Evolutionary conservation across 768 basidiomycete genomes (phyloP).

Genomic region (Daedaleopsis sinensis): DNA sequence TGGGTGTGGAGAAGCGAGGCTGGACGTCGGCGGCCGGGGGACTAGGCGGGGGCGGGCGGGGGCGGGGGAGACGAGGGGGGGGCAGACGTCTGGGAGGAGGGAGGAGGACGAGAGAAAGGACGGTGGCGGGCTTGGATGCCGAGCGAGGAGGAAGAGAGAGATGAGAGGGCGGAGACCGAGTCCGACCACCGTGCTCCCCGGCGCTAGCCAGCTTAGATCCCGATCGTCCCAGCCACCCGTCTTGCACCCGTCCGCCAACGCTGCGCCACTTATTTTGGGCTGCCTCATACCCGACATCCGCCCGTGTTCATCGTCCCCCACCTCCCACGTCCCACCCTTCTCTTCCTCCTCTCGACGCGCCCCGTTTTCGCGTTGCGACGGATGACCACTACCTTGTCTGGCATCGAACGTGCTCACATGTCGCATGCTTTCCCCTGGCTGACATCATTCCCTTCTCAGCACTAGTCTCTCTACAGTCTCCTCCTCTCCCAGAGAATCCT

Average conservation of each 20-base stretch:
- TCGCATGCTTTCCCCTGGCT: not conserved
- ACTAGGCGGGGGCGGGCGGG: slow-evolving; percentile 2
- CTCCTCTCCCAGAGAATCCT: not conserved
- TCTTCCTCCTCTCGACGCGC: not conserved
- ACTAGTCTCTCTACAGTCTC: not conserved
- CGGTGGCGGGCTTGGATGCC: not conserved
- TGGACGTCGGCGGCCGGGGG: slow-evolving; percentile 1
- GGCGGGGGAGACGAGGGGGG: too few relatives aligned
- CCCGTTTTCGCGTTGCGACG: not conserved
- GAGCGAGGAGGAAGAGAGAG: not conserved
- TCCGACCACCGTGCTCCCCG: not conserved
- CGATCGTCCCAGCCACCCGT: not conserved
- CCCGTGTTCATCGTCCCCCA: too few relatives aligned
- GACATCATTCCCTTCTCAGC: not conserved
- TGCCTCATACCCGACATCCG: not conserved
- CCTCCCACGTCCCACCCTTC: not conserved
- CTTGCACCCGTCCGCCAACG: too few relatives aligned
- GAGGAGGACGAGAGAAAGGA: slow-evolving; percentile 1
- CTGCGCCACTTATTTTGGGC: not conserved
- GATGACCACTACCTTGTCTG: too few relatives aligned
- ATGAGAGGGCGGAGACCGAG: not conserved
- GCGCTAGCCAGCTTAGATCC: not conserved
- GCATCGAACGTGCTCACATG: not conserved
- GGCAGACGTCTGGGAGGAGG: too few relatives aligned
- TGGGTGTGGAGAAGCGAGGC: not conserved